Percentiles rank a stretch among this genome's conserved stretches.
These are phyloP conservation scores for Hemileia vastatrix DNA, from an alignment of 1,284 basidiomycete genomes.

Conservation along the genomic window DNA sequence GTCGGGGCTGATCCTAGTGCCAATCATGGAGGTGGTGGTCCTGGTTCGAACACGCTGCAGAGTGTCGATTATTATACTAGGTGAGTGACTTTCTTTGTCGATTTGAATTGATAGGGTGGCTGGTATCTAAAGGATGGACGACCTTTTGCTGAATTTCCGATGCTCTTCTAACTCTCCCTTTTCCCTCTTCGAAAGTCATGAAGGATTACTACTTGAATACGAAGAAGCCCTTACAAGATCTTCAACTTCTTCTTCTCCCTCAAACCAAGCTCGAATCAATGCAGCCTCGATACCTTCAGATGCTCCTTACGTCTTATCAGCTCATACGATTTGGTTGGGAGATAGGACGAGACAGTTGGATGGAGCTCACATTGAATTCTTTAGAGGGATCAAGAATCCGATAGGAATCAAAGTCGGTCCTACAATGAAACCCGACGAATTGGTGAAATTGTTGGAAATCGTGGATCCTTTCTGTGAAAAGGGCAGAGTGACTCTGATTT, in stretches of 20 bases:
- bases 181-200: constrained; percentile 55
- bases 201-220: constrained; percentile 85
- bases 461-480: constrained; percentile 73
- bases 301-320: constrained; percentile 65
- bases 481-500: constrained; percentile 81
- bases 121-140: too few species aligned
- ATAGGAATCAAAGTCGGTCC: constrained; percentile 96
- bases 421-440: constrained; percentile 66
- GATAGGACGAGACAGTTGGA: constrained; percentile 88
- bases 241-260: constrained; percentile 26
- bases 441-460: constrained; percentile 68
- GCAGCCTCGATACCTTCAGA: background rate
- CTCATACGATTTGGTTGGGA: constrained; percentile 94
- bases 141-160: background rate
- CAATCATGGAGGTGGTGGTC: constrained; percentile 51
- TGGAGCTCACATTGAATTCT: constrained; percentile 83
- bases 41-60: constrained; percentile 63
- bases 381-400: constrained; percentile 86
- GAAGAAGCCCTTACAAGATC: constrained; percentile 80
- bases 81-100: constrained; percentile 51
- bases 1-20: constrained; percentile 55
- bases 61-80: constrained; percentile 89
- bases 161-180: constrained; percentile 3
- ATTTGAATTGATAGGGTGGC: background rate
- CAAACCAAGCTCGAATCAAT: constrained; percentile 22